Evolutionary conservation across 306 rosid genomes (phyloP), one percentile per base, ranked within the genome.

Genomic region (Lathyrus sativus): DNA sequence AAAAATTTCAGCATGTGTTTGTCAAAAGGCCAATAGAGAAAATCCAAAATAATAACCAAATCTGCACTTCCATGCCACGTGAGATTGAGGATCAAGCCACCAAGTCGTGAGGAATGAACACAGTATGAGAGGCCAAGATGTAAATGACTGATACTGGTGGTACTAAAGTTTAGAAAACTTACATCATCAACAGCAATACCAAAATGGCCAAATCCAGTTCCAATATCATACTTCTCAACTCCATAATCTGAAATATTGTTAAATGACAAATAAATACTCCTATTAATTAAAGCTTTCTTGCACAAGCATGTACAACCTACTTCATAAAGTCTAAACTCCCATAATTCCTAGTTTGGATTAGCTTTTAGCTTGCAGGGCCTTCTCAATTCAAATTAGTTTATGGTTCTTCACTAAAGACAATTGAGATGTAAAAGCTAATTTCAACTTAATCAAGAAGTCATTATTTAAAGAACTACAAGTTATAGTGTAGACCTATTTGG

Each of bases 161-260:
- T 29, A 66, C 4, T 70, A 22, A 68, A 46, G 45, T 53, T 67
- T 15, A 51, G 42, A 48, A 63, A 75, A 84, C 99, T 82, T 79
- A 90, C 97, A 82, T 93, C 99, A 61, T 90, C 99, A 76, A 93
- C 97, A 11, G 97, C 97, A 76, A 93, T 72, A 67, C 97, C 96
- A 73, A 90, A 90, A 83, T 90, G 96, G 59, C 96, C 99, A 81
- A 93, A 93, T 68, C 82, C 96, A 75, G 84, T 51, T 65, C 96
- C 99, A 68, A 93, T 93, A 77, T 93, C 96, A 81, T 90, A 90
- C 77, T 85, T 83, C 82, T 93, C 97, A 71, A 87, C 89, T 65
- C 99, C 96, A 69, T 90, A 90, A 82, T 90, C 99, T 93, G 90
- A 76, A 85, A 77, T 46, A 49, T 76, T 54, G 70, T 70, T 35